Percentiles rank a stretch among this genome's conserved stretches.
Conservation (phyloP, 768 basidiomycete species). For the Boletus subcaerulescens region DNA sequence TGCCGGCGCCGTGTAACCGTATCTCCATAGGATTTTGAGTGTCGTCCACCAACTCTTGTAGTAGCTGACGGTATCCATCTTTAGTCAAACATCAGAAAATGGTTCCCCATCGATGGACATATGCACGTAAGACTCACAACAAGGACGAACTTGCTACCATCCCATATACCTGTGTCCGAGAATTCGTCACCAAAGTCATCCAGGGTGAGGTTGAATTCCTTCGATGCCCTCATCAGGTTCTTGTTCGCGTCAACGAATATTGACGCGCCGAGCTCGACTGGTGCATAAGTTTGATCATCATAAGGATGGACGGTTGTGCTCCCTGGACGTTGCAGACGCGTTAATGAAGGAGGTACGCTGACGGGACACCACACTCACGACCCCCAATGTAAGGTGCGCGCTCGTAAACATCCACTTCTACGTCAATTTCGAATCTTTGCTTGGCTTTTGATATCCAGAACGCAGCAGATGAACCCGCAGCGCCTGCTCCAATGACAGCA, state of each 20-base stretch:
- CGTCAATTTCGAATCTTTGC: slow-evolving; percentile 61
- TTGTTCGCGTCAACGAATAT: slow-evolving; percentile 80
- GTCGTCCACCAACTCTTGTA: slow-evolving; percentile 63
- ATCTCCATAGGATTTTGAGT: slow-evolving; percentile 72
- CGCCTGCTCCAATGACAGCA: slow-evolving; percentile 90
- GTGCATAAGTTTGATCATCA: slow-evolving; percentile 49
- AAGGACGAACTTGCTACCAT: slow-evolving; percentile 70
- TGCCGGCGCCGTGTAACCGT: slow-evolving; percentile 61
- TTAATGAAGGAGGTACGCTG: not conserved
- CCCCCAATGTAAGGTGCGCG: slow-evolving; percentile 75
- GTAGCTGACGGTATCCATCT: slow-evolving; percentile 43
- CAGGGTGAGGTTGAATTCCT: slow-evolving; percentile 74
- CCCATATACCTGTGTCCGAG: slow-evolving; percentile 67
- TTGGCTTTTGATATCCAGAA: slow-evolving; percentile 82
- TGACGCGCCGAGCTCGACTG: slow-evolving; percentile 83
- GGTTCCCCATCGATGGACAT: not conserved
- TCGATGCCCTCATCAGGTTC: slow-evolving; percentile 68
- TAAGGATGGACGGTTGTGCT: slow-evolving; percentile 78
- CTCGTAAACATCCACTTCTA: slow-evolving; percentile 86
- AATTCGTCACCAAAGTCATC: slow-evolving; percentile 48
- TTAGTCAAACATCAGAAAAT: slow-evolving; percentile 1
- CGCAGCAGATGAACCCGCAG: slow-evolving; percentile 80
- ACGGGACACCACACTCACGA: slow-evolving; percentile 50
- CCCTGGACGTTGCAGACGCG: slow-evolving; percentile 42
- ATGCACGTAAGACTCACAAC: slow-evolving; percentile 42